Evolutionary conservation across 2,329 filamentous ascomycete species (phyloP), one percentile per base, ranked within the genome.

Genomic region (Alternaria novae-zelandiae): DNA sequence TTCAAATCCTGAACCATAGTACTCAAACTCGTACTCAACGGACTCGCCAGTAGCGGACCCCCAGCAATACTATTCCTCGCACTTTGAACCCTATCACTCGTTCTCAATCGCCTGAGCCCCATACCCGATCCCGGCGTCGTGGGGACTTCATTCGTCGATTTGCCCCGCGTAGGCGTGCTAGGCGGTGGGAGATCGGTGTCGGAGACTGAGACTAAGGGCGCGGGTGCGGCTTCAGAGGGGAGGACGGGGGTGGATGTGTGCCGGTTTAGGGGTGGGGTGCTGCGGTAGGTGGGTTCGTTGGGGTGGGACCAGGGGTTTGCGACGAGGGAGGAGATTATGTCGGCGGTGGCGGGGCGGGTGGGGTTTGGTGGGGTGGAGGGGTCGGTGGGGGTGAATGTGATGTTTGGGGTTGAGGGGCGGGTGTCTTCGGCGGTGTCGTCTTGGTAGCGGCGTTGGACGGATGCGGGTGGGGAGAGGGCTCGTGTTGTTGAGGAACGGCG

Each of bases 1-100:
- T 90, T 81, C 21, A 88, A 85, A 66, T 91, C 89, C 9, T 88
- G 89, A 6, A 91, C 87, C 51, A 91, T 86, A 1, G 86, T 89
- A 72, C 84, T 87, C 15, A 91, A 81, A 1, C 86, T 86, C 2
- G 84, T 86, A 3, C 86, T 88, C 1, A 91, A 81, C 0, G 89
- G 88, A 28, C 86, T 86, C 2, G 89, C 83, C 5, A 91, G 82
- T 41, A 91, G 81, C 41, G 90, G 86, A 3, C 83, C 84, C 0
- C 49, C 4, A 83, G 82, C 17, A 87, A 82, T 1, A 85, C 85
- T 66, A 83, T 82, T 50, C 84, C 82, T 21, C 3, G 44, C 26
- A 47, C 23, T 25, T 9, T 79, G 78, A 13, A 80, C 80, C n/a
- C 80, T 70, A 23, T 82, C 79, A 12, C 67, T 67, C 3, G 79